Percentiles rank a stretch among this genome's conserved stretches.
These are phyloP conservation scores for Penicillium occitanis DNA, from an alignment of 2,329 filamentous ascomycete genomes.

Conservation along the genomic window DNA sequence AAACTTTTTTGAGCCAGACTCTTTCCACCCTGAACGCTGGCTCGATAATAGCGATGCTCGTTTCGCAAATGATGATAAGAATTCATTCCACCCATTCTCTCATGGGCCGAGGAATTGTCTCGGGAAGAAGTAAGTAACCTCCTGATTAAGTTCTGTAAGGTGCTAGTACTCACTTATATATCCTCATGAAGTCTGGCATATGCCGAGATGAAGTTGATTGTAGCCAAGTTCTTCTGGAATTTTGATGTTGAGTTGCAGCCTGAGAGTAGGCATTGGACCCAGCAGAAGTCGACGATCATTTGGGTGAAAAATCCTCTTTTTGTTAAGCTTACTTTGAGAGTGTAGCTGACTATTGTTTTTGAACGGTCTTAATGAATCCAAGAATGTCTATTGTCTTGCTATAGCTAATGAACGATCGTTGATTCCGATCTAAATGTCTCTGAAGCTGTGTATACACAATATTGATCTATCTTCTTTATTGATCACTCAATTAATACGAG, in stretches of 20 bases:
- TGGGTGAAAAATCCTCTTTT: constrained; percentile 39
- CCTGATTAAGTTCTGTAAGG: not conserved
- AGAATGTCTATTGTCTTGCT: not conserved
- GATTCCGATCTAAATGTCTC: not conserved
- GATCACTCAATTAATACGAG: no score
- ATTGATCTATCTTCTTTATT: no score
- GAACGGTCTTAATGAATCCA: not conserved
- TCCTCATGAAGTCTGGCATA: constrained; percentile 44
- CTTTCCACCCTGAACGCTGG: constrained; percentile 14
- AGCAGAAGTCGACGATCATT: constrained; percentile 38
- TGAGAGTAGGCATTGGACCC: constrained; percentile 28
- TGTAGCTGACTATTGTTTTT: not conserved
- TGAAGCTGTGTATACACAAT: no score
- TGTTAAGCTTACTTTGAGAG: constrained; percentile 19
- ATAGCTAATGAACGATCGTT: not conserved
- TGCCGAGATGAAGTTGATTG: constrained; percentile 50
- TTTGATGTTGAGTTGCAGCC: constrained; percentile 46
- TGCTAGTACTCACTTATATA: not conserved
- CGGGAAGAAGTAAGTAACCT: constrained; percentile 12
- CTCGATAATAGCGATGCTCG: not conserved
- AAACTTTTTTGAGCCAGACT: constrained; percentile 8
- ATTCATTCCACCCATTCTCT: constrained; percentile 9
- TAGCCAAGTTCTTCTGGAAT: constrained; percentile 50
- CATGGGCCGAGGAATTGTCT: constrained; percentile 5
- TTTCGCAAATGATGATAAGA: constrained; percentile 5